Evolutionary conservation across 768 basidiomycete genomes (phyloP), one percentile per base, ranked within the genome.

Genomic region (Myochromella boudieri): DNA sequence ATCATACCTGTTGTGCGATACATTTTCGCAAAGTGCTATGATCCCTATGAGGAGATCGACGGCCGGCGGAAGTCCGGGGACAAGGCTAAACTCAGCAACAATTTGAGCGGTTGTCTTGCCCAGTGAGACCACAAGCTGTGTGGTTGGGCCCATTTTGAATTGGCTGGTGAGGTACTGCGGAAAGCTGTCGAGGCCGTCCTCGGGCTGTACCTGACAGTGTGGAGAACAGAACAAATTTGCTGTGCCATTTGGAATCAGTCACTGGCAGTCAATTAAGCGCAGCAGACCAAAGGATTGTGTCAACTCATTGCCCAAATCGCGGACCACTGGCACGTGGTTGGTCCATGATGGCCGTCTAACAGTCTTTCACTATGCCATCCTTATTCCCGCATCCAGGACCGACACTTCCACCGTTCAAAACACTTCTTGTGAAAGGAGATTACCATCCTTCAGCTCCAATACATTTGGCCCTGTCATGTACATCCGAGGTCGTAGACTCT

Each of bases 381-480:
- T 51, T 69, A 21, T 69, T 69, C 57, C 65, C 66, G 28, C 49
- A 56, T 38, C 57, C 58, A 15, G 68, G 68, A 2, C 75, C 77
- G 14, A 37, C 58, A 6, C 62, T 87, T n/a, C 85, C 87, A 3
- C 55, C 53, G 1, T 87, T 81, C 65, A 65, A 61, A 14, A 74
- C 79, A 4, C 60, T 90, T n/a, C 68, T 91, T 10, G 64, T 91
- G 25, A 71, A 77, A 20, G 89, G 89, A 1, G 48, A 68, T 0
- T 85, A 81, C 58, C 82, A 80, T 41, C 64, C 84, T 15, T 84
- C 89, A 3, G 83, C 86, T 4, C 86, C 86, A 3, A 67, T 91
- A 38, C 81, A 87, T 52, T 69, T 90, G 27, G 74, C 78, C 29
- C 62, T 87, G 22, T 85, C 86, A 0, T 67, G 71, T 50, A 50